A percentile compares a stretch with the other conserved stretches of the same genome.
Conservation (phyloP, 2,329 filamentous ascomycete genomes). For the Delphinella strobiligena region DNA sequence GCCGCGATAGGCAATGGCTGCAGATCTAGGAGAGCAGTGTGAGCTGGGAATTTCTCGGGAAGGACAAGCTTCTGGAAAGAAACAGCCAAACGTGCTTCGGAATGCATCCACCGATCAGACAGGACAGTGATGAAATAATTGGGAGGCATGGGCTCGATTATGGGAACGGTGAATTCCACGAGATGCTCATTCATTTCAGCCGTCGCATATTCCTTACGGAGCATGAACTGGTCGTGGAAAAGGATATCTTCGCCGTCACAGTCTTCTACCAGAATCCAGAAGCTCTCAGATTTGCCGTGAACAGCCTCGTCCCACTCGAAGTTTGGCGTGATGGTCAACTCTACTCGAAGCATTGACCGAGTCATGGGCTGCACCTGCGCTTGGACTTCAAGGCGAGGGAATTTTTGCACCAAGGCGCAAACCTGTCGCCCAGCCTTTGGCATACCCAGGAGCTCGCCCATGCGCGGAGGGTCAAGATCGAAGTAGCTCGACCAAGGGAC, state of each 20-base stretch:
- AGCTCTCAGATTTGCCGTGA: constrained; percentile 79
- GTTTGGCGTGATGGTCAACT: constrained; percentile 82
- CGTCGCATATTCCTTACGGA: constrained; percentile 78
- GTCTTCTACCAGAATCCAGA: constrained; percentile 96
- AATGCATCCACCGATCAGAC: constrained; percentile 97
- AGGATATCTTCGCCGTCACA: constrained; percentile 94
- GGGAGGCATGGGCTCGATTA: constrained; percentile 94
- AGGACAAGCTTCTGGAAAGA: constrained; percentile 92
- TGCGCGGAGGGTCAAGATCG: constrained; percentile 87
- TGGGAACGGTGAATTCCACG: constrained; percentile 91
- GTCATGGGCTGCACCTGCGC: constrained; percentile 93
- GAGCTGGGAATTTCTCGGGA: constrained; percentile 88
- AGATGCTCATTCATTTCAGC: constrained; percentile 85
- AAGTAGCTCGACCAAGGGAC: constrained; percentile 92
- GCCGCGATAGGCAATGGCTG: constrained; percentile 84
- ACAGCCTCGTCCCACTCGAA: constrained; percentile 91
- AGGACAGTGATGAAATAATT: constrained; percentile 96
- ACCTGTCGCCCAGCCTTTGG: constrained; percentile 78
- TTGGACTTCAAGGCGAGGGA: constrained; percentile 83
- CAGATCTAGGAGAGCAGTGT: constrained; percentile 82
- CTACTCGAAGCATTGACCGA: constrained; percentile 79
- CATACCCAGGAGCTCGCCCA: constrained; percentile 88
- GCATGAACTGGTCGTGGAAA: constrained; percentile 85
- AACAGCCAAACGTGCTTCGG: constrained; percentile 83
- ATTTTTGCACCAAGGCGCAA: constrained; percentile 78